Base-by-base conservation (phyloP, 202 grass and related monocot species). In the Tripidium arundinaceum region DNA sequence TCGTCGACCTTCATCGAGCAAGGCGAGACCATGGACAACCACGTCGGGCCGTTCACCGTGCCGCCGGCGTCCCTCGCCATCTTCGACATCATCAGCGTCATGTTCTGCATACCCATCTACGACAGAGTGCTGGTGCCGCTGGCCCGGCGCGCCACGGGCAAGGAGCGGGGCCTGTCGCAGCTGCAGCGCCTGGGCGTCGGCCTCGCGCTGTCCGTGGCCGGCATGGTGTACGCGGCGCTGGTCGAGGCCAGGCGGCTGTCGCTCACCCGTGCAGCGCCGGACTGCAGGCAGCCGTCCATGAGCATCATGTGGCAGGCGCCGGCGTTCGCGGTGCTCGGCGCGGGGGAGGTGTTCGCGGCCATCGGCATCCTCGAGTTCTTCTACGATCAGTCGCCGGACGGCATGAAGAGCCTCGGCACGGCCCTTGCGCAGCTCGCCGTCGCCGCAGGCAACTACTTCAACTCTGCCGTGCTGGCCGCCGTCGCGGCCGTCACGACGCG, bases 1-100 rank as follows among this genome's bases (percentile, higher is more conserved):
- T 75, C 83, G 19, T 89, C 90, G 0, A 86, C 86, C 9, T 75
- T 92, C 38, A 82, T 92, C 58, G 85, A 92, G 81, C 90, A 93
- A 40, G 81, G 78, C 6, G 7, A 6, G 1, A 29, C 41, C 27
- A 78, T 78, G 75, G 75, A 77, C 75, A 77, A 46, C 59, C 75
- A 6, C 7, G 22, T 63, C 62, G 72, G 81, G 19, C 65, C 81
- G 36, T 81, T 87, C 76, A 26, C 12, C 8, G 21, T 87, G 21
- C 84, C 80, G 11, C 69, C 88, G 1, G 88, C 87, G 13, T 90
- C 87, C 7, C 62, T 93, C 8, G 6, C 72, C 13, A 64, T 42
- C 75, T 81, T 84, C 64, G 36, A 83, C 43, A 22, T 60, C 29
- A 28, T 90, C 54, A 71, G 68, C 77, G 74, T 93, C 62, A 85